Percentiles rank a stretch among this genome's conserved stretches.
phyloP scores from a whole-genome alignment of 805 yeast species.

The Wickerhamiella azymoides region DNA sequence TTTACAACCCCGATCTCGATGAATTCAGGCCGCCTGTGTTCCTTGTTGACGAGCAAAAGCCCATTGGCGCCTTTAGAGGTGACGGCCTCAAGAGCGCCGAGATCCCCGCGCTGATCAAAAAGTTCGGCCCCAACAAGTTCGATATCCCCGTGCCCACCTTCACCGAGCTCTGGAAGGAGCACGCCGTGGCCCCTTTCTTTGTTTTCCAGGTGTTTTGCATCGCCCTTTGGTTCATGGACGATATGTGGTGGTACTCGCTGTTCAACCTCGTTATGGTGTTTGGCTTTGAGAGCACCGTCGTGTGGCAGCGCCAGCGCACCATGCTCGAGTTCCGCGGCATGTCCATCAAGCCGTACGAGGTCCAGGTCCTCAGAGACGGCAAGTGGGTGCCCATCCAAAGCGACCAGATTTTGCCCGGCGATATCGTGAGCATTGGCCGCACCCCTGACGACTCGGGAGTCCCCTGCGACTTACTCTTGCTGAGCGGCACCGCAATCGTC shows the following conservation, averaged over 20 bases:
- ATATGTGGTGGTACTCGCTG: constrained; percentile 88
- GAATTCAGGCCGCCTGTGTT: constrained; percentile 74
- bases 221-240: constrained; percentile 91
- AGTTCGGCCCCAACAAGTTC: constrained; percentile 74
- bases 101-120: constrained; percentile 32
- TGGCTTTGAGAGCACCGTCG: constrained; percentile 86
- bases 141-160: constrained; percentile 95
- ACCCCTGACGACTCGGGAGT: constrained; percentile 83
- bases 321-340: constrained; percentile 91
- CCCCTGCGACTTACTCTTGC: constrained; percentile 80
- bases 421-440: constrained; percentile 68
- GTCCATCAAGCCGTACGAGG: constrained; percentile 86
- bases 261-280: constrained; percentile 86
- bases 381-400: constrained; percentile 62
- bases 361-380: constrained; percentile 56
- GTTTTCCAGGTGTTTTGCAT: constrained; percentile 94
- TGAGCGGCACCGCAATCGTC: constrained; percentile 87
- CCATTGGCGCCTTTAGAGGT: constrained; percentile 43
- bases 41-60: constrained; percentile 38
- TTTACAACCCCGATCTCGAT: constrained; percentile 41
- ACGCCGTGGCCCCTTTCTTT: constrained; percentile 95
- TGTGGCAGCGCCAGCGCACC: constrained; percentile 87
- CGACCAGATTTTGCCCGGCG: constrained; percentile 77
- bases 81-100: constrained; percentile 32
- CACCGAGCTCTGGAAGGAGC: constrained; percentile 82